Percentiles rank a stretch among this genome's conserved stretches.
phyloP scores from a whole-genome alignment of 768 basidiomycete species.

The Dacryopinax primogenitus region DNA sequence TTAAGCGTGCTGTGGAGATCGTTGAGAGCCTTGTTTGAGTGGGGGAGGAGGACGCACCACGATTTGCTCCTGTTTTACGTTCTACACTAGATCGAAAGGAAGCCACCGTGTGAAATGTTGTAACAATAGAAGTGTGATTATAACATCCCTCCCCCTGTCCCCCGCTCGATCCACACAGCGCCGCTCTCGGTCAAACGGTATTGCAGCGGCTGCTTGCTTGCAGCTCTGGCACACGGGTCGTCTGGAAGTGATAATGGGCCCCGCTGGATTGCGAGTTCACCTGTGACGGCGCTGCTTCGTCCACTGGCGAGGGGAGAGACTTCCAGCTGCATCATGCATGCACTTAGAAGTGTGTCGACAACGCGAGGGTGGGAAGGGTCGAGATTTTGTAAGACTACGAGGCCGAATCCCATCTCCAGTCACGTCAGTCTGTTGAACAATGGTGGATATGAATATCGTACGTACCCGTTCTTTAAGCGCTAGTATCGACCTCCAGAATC shows the following conservation, averaged over 20 bases:
- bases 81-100: neutral
- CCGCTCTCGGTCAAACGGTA: slow-evolving; percentile 4
- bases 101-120: neutral
- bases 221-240: neutral
- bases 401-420: neutral
- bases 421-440: neutral
- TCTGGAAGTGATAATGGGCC: neutral
- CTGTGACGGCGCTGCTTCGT: neutral
- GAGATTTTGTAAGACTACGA: neutral
- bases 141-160: slow-evolving; percentile 4
- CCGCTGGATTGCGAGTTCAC: neutral
- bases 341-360: neutral
- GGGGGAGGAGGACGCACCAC: neutral
- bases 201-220: neutral
- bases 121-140: slow-evolving; percentile 1
- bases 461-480: neutral
- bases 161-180: slow-evolving; percentile 4
- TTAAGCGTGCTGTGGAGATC: slow-evolving; percentile 57
- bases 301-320: neutral
- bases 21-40: slow-evolving; percentile 34
- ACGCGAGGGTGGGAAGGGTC: neutral
- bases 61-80: neutral
- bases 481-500: neutral
- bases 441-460: neutral
- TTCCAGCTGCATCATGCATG: neutral